These are phyloP conservation scores for Erythrobasidium yunnanense DNA, from an alignment of 768 basidiomycete genomes.

Conservation along the genomic window DNA sequence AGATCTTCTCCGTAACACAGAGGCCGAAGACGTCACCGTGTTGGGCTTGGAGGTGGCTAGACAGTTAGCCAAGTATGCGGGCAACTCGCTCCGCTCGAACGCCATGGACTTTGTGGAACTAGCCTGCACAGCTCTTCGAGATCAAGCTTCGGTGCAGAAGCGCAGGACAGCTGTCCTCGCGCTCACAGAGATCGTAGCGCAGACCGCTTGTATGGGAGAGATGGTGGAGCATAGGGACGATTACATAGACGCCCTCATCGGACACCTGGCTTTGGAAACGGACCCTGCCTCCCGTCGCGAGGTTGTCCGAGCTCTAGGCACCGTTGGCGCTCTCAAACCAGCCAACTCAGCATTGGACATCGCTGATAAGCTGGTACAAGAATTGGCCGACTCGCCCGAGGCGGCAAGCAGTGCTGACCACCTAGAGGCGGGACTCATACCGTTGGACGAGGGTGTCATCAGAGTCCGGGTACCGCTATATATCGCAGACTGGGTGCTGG, in stretches of 20 bases:
- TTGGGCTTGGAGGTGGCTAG: neutral
- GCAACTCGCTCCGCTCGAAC: neutral
- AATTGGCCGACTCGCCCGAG: neutral
- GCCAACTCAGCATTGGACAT: neutral
- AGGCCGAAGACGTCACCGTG: neutral
- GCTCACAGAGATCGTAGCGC: conserved; percentile 10
- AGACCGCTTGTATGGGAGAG: conserved; percentile 16
- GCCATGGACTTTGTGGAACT: neutral
- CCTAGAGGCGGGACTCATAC: conserved; percentile 11
- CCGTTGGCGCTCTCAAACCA: conserved; percentile 3
- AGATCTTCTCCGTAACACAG: neutral
- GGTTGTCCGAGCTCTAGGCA: conserved; percentile 6
- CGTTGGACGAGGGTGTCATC: neutral
- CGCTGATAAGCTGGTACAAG: neutral
- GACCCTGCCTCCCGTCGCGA: neutral
- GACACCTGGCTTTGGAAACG: conserved; percentile 5
- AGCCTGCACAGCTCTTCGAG: conserved; percentile 3
- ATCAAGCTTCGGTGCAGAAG: conserved; percentile 13
- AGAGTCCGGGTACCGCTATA: neutral
- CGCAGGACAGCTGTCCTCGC: neutral
- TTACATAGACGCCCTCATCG: conserved; percentile 8
- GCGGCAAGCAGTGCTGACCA: neutral
- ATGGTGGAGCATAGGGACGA: neutral
- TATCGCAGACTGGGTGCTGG: conserved; percentile 14
- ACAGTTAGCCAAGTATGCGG: conserved; percentile 9